Evolutionary conservation across 2,329 filamentous ascomycete species (phyloP).

Genomic region (Aspergillus sp.): DNA sequence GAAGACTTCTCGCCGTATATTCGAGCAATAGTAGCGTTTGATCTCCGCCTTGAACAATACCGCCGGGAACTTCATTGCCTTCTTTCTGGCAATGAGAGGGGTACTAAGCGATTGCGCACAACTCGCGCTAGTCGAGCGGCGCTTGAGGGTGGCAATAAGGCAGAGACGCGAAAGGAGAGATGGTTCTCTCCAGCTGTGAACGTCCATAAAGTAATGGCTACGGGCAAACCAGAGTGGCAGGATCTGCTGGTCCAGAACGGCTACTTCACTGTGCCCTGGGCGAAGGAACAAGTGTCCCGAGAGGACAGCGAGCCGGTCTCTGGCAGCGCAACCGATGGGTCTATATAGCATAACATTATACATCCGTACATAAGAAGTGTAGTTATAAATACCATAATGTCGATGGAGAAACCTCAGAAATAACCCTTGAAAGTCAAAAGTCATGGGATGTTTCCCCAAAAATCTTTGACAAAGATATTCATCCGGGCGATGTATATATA

Average conservation of each 20-base stretch:
- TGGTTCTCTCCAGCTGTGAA: constrained; percentile 69
- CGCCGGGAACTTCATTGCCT: constrained; percentile 63
- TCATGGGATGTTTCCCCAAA: too few relatives aligned
- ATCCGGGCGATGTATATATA: too few relatives aligned
- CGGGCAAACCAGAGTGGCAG: constrained; percentile 52
- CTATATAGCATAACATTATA: constrained; percentile 7
- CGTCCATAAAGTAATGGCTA: constrained; percentile 63
- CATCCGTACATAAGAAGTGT: constrained; percentile 1
- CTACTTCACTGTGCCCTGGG: constrained; percentile 29
- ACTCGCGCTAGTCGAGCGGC: constrained; percentile 76
- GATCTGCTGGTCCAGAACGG: constrained; percentile 33
- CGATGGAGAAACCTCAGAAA: neutral
- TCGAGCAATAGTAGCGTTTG: constrained; percentile 78
- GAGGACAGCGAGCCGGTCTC: constrained; percentile 17
- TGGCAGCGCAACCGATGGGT: constrained; percentile 20
- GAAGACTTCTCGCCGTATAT: constrained; percentile 86
- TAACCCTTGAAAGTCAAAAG: too few relatives aligned
- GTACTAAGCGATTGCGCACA: constrained; percentile 62
- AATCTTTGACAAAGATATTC: too few relatives aligned
- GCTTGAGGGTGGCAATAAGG: constrained; percentile 70
- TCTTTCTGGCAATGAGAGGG: constrained; percentile 57
- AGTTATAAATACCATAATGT: neutral
- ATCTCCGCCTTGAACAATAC: constrained; percentile 68
- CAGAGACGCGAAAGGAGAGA: constrained; percentile 65
- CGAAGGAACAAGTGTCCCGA: constrained; percentile 13